Percentiles rank a stretch among this genome's conserved stretches.
phyloP scores from a whole-genome alignment of 768 basidiomycete genomes.

The Cystofilobasidium bisporidii region DNA sequence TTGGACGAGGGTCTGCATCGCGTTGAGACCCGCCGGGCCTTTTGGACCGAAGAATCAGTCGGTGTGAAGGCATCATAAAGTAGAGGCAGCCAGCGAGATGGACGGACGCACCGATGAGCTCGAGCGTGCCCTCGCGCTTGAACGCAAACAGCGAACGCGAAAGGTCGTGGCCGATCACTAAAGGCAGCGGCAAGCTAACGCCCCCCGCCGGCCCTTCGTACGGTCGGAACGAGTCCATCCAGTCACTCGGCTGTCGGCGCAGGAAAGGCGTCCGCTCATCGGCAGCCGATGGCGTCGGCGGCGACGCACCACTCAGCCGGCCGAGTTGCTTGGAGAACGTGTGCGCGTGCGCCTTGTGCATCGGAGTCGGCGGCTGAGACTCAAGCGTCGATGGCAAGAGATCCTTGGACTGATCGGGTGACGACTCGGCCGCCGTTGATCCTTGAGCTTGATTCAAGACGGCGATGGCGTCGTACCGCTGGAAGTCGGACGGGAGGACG shows the following conservation, averaged over 20 bases:
- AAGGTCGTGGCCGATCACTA: constrained; percentile 75
- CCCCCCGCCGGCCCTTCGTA: constrained; percentile 46
- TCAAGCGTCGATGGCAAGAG: background rate
- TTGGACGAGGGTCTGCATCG: constrained; percentile 62
- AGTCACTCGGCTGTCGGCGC: constrained; percentile 35
- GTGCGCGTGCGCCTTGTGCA: background rate
- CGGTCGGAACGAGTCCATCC: constrained; percentile 9
- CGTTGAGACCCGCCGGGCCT: constrained; percentile 44
- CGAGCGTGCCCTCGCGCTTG: constrained; percentile 69
- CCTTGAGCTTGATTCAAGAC: background rate
- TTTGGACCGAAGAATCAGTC: background rate
- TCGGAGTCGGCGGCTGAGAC: background rate
- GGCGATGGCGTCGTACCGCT: constrained; percentile 38
- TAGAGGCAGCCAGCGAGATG: background rate
- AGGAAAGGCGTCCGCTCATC: constrained; percentile 35
- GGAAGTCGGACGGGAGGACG: constrained; percentile 57
- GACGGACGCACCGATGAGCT: constrained; percentile 73
- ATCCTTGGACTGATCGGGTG: background rate
- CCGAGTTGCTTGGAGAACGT: background rate
- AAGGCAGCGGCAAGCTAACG: constrained; percentile 66
- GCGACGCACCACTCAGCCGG: background rate
- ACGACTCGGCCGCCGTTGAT: constrained; percentile 6
- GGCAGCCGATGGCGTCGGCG: background rate
- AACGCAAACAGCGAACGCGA: constrained; percentile 59
- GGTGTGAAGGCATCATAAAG: background rate